Conservation (phyloP, 805 yeast species). For the Ogataea saltuana region DNA sequence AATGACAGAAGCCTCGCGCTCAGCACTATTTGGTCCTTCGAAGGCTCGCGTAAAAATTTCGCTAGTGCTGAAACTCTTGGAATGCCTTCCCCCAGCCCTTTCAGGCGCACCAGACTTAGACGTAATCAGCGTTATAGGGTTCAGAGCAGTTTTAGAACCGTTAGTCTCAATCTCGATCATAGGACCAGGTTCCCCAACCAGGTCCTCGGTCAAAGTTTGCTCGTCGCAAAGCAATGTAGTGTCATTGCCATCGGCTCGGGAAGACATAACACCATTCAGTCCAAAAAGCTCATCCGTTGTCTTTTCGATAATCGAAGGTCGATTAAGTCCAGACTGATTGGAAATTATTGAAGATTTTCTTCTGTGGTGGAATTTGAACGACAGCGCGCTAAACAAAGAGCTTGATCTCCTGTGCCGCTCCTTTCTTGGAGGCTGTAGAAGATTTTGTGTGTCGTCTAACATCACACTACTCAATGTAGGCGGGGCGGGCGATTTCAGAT, state of each 20-base stretch:
- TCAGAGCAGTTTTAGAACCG: conserved; percentile 9
- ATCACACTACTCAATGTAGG: too few relatives aligned
- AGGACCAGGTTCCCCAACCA: conserved; percentile 39
- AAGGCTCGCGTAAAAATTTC: conserved; percentile 5
- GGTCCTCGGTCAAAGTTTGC: conserved; percentile 29
- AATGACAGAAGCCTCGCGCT: background rate
- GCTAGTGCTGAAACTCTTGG: conserved; percentile 20
- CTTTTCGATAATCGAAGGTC: conserved; percentile 28
- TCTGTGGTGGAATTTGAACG: conserved; percentile 29
- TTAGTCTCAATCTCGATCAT: conserved; percentile 26
- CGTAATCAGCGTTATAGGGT: conserved; percentile 3
- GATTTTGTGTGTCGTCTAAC: background rate
- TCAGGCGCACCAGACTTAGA: background rate
- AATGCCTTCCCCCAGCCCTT: conserved; percentile 5
- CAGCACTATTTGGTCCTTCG: conserved; percentile 3
- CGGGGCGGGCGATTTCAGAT: background rate
- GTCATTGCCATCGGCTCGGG: conserved; percentile 20
- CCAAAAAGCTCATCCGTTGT: conserved; percentile 32
- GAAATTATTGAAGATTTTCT: conserved; percentile 29
- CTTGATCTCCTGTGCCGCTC: conserved; percentile 26
- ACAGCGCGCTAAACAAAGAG: conserved; percentile 29
- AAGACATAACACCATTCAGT: conserved; percentile 11
- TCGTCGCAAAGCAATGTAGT: conserved; percentile 30
- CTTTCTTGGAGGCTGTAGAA: conserved; percentile 1
- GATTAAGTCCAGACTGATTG: conserved; percentile 16